Evolutionary conservation across 2,329 filamentous ascomycete genomes (phyloP), one percentile per base, ranked within the genome.

Genomic region (Botryotinia globosa): DNA sequence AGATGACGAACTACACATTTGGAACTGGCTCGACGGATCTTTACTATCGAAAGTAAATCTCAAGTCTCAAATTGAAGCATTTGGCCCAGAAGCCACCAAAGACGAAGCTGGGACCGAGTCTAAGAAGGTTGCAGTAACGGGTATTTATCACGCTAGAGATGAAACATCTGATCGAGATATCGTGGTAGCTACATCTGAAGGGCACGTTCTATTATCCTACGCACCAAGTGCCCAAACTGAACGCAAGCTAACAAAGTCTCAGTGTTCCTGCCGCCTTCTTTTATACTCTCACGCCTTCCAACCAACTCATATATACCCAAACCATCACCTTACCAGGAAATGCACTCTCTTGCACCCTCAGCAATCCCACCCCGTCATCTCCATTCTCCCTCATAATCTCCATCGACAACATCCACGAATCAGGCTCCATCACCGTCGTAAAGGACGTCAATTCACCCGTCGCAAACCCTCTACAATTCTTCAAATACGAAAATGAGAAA

Each of bases 1-100:
- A 6, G 95, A 98, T 78, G 85, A 91, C 73, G 87, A 91, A 75
- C 79, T 99, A 16, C 89, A 91, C 74, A 84, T 94, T 0, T 99
- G 94, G 94, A 86, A 94, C 75, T 99, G 95, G 95, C 67, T 75
- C 20, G 44, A 66, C 37, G 77, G 77, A 59, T 82, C 80, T 29
- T 79, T 92, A 39, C 79, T 90, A 0, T 84, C 86, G 37, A 89
- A 85, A 77, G 81, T 87, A 3, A 85, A 87, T 73, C 76, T 94
- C 29, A 81, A 87, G 9, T 78, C 78, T 1, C 80, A 83, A 10
- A 84, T 85, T 1, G 85, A 85, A 74, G 78, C 59, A 45, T 48
- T 74, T 7, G 68, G 71, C 14, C 10, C 44, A 2, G 61, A 59
- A 56, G 34, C n/a, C 14, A 48, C 72, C 10, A 59, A 39, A 39